These are phyloP conservation scores for Prosopis cineraria DNA, from an alignment of 306 rosid species.

Conservation along the genomic window DNA sequence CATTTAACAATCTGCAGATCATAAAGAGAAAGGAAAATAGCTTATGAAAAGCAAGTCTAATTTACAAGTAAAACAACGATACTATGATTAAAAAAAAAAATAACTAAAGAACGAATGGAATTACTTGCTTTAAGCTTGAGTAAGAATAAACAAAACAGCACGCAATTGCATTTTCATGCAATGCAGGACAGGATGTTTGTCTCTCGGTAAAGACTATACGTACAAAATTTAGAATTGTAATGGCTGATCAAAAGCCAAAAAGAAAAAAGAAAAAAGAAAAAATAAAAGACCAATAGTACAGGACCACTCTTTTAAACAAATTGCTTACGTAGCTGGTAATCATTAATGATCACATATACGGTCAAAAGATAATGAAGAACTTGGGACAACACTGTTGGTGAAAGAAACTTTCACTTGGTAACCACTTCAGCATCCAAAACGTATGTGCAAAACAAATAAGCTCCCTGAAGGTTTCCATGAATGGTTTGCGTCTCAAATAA, in stretches of 20 bases:
- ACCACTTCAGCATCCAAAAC: too few relatives aligned
- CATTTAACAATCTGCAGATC: constrained; percentile 68
- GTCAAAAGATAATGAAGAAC: too few relatives aligned
- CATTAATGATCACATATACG: too few relatives aligned
- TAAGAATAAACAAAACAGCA: not conserved
- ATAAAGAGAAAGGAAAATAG: not conserved
- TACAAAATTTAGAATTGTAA: not conserved
- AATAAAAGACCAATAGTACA: not conserved
- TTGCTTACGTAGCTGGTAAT: too few relatives aligned
- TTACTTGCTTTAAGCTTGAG: not conserved
- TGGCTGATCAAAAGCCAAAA: not conserved
- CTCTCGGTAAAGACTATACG: not conserved
- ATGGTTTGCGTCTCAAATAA: not conserved
- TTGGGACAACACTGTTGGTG: too few relatives aligned
- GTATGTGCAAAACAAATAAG: too few relatives aligned
- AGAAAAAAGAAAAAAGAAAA: too few relatives aligned
- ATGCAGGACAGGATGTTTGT: not conserved
- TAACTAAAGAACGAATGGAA: not conserved
- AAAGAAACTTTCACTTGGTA: too few relatives aligned
- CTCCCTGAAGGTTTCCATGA: not conserved
- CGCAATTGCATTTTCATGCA: not conserved
- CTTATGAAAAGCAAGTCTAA: not conserved
- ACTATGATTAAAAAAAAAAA: not conserved
- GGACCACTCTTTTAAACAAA: too few relatives aligned
- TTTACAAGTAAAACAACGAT: not conserved